phyloP scores from a whole-genome alignment of 306 rosid species.

The Dalbergia cultrata region DNA sequence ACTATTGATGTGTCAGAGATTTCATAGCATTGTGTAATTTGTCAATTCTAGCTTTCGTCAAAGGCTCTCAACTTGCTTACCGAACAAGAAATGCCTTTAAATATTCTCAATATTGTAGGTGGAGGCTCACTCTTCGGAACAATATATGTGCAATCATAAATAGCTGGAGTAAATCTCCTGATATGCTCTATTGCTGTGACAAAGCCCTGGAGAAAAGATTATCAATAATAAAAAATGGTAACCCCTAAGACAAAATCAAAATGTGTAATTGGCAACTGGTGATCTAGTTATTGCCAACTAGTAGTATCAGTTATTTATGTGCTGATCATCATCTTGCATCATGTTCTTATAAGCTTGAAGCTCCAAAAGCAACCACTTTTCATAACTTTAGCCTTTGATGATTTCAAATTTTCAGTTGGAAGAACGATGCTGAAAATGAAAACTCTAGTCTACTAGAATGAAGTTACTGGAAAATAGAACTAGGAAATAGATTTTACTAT shows the following conservation, averaged over 20 bases:
- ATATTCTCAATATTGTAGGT: conserved; percentile 76
- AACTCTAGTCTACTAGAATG: no score
- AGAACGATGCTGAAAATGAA: no score
- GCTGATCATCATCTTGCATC: neutral
- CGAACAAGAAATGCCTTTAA: conserved; percentile 71
- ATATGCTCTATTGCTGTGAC: conserved; percentile 68
- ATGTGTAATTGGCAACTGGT: conserved; percentile 1
- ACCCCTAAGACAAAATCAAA: conserved; percentile 18
- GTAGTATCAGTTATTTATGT: neutral
- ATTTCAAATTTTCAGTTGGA: no score
- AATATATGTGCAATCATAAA: conserved; percentile 86
- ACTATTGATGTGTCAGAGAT: neutral
- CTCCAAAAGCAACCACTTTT: neutral
- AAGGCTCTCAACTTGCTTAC: conserved; percentile 59
- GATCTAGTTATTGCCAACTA: neutral
- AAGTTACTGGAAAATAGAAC: neutral
- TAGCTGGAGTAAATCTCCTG: conserved; percentile 71
- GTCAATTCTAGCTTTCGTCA: conserved; percentile 28
- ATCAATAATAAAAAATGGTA: neutral
- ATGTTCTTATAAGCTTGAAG: neutral
- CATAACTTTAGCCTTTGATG: no score
- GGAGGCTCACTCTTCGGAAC: conserved; percentile 63
- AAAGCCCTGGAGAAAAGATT: conserved; percentile 71
- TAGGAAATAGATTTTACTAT: conserved; percentile 14
- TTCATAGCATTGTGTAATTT: conserved; percentile 11